Percentiles rank a stretch among this genome's conserved stretches.
Conservation (phyloP, 805 yeast genomes). For the Zygoascus bituminiphila region DNA sequence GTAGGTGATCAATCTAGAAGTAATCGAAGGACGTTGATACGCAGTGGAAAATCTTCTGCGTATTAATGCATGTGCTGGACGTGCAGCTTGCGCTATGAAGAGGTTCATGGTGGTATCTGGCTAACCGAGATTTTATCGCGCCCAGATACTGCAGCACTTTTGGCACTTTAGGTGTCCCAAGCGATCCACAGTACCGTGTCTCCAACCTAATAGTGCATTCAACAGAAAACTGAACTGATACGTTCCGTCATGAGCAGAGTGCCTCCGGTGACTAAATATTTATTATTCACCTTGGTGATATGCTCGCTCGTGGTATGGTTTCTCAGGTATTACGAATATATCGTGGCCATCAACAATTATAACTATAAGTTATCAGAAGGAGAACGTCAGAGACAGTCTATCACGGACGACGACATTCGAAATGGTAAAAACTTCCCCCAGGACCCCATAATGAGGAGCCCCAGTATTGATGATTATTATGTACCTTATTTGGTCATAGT, state of each 20-base stretch:
- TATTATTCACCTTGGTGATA: conserved; percentile 19
- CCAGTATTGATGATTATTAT: conserved; percentile 39
- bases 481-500: conserved; percentile 46
- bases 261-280: conserved; percentile 30
- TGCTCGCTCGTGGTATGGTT: conserved; percentile 25
- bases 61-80: too few relatives aligned
- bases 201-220: too few relatives aligned
- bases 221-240: too few relatives aligned
- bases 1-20: not conserved
- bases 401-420: conserved; percentile 10
- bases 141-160: too few relatives aligned
- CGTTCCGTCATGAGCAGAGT: conserved; percentile 5
- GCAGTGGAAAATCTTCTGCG: not conserved
- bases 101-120: too few relatives aligned
- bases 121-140: too few relatives aligned
- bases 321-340: conserved; percentile 29
- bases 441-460: conserved; percentile 17
- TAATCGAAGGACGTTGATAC: not conserved
- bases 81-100: too few relatives aligned
- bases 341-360: conserved; percentile 15
- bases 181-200: too few relatives aligned
- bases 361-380: not conserved
- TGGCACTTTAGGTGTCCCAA: too few relatives aligned
- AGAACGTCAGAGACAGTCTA: not conserved
- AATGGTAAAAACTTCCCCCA: conserved; percentile 12